A percentile compares a stretch with the other conserved stretches of the same genome.
These are phyloP conservation scores for Vitis labrusca DNA, from an alignment of 164 flowering plant genomes.

Conservation along the genomic window DNA sequence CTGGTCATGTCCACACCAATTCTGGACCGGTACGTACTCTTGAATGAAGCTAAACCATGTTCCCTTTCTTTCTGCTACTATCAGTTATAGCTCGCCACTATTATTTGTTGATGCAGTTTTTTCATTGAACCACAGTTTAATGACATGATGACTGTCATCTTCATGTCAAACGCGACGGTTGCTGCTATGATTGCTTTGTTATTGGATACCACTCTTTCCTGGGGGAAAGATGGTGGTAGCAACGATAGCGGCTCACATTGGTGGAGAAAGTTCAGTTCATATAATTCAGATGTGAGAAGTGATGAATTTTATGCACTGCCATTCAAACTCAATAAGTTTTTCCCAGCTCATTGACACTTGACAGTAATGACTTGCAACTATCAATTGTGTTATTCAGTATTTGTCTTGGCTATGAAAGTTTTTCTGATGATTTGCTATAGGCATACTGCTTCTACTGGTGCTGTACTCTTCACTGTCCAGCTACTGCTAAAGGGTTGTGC, in stretches of 20 bases:
- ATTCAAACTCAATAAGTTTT: constrained; percentile 39
- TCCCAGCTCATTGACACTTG: constrained; percentile 37
- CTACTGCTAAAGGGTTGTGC: no score
- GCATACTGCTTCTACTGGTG: no score
- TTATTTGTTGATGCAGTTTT: neutral
- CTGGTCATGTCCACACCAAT: constrained; percentile 26
- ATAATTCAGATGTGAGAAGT: constrained; percentile 40
- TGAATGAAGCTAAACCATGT: neutral
- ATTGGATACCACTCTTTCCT: constrained; percentile 36
- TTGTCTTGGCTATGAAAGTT: no score
- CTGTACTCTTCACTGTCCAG: no score
- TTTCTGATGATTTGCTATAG: no score
- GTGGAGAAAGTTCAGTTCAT: constrained; percentile 55
- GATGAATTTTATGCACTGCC: constrained; percentile 62
- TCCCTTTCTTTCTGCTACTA: no score
- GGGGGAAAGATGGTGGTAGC: constrained; percentile 18
- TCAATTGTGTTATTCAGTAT: neutral
- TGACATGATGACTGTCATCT: constrained; percentile 34
- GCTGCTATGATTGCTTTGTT: constrained; percentile 39
- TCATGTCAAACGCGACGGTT: constrained; percentile 40
- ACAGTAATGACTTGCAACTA: neutral
- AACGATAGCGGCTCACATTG: constrained; percentile 45
- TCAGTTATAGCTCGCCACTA: neutral
- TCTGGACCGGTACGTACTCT: constrained; percentile 35
- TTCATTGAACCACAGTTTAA: constrained; percentile 38